These are phyloP conservation scores for Mortierella sp. DNA, from an alignment of 371 early-diverging fungal species.

Conservation along the genomic window DNA sequence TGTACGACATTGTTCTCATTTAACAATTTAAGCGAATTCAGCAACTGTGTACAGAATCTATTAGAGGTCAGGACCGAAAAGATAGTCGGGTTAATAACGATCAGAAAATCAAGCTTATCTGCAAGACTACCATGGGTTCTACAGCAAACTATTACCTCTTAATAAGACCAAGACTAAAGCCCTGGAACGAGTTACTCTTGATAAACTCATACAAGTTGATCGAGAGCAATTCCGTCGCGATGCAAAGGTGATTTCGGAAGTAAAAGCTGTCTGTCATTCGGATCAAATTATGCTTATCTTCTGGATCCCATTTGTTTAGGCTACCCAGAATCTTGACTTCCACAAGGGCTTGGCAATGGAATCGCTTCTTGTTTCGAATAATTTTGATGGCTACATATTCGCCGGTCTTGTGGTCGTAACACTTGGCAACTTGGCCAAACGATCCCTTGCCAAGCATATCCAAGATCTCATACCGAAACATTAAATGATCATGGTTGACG, in stretches of 20 bases:
- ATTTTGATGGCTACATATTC: conserved; percentile 94
- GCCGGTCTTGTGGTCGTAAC: conserved; percentile 91
- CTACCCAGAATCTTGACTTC: conserved; percentile 93
- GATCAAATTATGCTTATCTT: conserved; percentile 83
- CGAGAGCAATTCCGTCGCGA: conserved; percentile 92
- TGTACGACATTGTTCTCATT: conserved; percentile 89
- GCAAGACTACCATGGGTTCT: neutral
- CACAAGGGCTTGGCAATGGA: conserved; percentile 95
- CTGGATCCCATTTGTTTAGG: conserved; percentile 83
- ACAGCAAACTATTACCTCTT: conserved; percentile 62
- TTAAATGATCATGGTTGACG: conserved; percentile 88
- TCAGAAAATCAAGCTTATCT: neutral
- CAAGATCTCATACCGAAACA: conserved; percentile 92
- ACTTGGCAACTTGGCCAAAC: conserved; percentile 97
- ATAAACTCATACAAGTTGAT: conserved; percentile 98
- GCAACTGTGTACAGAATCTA: conserved; percentile 88
- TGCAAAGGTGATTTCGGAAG: conserved; percentile 94
- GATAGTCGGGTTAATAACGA: neutral
- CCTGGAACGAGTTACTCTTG: conserved; percentile 93
- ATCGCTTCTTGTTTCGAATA: conserved; percentile 95
- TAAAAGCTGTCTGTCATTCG: conserved; percentile 93
- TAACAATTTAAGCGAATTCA: conserved; percentile 87
- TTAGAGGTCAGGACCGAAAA: neutral
- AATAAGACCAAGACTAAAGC: conserved; percentile 87
- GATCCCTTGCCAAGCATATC: conserved; percentile 95